A percentile compares a stretch with the other conserved stretches of the same genome.
Evolutionary conservation across 1,284 basidiomycete genomes (phyloP).

Genomic region (Polyporus tsugae): DNA sequence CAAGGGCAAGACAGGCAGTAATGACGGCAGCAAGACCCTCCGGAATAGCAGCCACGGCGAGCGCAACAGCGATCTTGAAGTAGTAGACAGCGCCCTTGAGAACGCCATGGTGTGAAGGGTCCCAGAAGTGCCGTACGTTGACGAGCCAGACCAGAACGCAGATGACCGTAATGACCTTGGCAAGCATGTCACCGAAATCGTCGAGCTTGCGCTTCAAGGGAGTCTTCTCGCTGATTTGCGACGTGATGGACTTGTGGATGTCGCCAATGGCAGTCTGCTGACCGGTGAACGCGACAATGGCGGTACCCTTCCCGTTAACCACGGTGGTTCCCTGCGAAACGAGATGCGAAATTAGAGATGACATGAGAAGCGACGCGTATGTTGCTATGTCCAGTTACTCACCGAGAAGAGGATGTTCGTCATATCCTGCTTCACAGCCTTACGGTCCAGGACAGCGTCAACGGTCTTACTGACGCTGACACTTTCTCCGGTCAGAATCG

Average conservation of each 20-base stretch:
- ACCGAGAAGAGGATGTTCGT: slow-evolving; percentile 94
- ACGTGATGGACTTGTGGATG: slow-evolving; percentile 92
- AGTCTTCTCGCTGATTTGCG: slow-evolving; percentile 92
- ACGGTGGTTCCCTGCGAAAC: slow-evolving; percentile 85
- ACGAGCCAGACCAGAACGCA: slow-evolving; percentile 96
- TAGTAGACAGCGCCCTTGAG: slow-evolving; percentile 96
- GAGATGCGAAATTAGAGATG: background rate
- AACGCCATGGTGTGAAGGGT: slow-evolving; percentile 88
- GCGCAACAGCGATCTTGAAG: slow-evolving; percentile 96
- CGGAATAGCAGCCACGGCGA: slow-evolving; percentile 96
- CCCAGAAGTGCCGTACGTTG: slow-evolving; percentile 93
- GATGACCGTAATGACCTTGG: slow-evolving; percentile 95
- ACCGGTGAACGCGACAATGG: slow-evolving; percentile 89
- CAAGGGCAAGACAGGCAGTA: slow-evolving; percentile 94
- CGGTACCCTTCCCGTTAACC: slow-evolving; percentile 87
- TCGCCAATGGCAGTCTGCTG: slow-evolving; percentile 90
- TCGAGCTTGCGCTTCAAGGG: slow-evolving; percentile 95
- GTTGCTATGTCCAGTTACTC: slow-evolving; percentile 36
- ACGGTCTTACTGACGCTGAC: slow-evolving; percentile 85
- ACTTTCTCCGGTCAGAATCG: slow-evolving; percentile 94
- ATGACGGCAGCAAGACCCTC: slow-evolving; percentile 96
- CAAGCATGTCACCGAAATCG: slow-evolving; percentile 95
- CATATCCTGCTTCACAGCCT: slow-evolving; percentile 96
- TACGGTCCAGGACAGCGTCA: slow-evolving; percentile 69
- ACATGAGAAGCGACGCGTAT: background rate